These are phyloP conservation scores for Amborella trichopoda DNA, from an alignment of 164 flowering plant genomes.

Conservation along the genomic window DNA sequence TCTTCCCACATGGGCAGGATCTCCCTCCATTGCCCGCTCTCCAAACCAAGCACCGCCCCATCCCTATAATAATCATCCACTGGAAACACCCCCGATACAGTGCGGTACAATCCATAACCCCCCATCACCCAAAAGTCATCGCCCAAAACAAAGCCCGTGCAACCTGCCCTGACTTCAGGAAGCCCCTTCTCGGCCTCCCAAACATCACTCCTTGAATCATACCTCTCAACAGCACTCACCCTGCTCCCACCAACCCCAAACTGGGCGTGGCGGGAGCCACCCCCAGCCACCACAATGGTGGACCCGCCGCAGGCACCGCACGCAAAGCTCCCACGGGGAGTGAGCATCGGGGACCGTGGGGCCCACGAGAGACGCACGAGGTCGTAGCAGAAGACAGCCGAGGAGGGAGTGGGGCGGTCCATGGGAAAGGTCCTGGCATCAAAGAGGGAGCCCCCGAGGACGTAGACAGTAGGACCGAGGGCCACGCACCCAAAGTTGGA, in stretches of 20 bases:
- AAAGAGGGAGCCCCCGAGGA: constrained; percentile 84
- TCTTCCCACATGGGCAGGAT: constrained; percentile 83
- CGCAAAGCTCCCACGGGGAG: constrained; percentile 82
- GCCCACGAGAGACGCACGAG: constrained; percentile 36
- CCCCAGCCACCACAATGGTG: constrained; percentile 73
- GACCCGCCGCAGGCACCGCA: constrained; percentile 19
- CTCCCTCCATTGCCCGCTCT: constrained; percentile 63
- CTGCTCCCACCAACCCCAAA: constrained; percentile 82
- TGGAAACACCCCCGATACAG: constrained; percentile 70
- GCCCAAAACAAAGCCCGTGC: constrained; percentile 64
- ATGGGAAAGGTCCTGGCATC: constrained; percentile 80
- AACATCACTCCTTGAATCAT: constrained; percentile 47
- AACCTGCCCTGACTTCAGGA: constrained; percentile 79
- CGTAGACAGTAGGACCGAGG: constrained; percentile 39
- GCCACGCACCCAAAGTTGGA: constrained; percentile 66
- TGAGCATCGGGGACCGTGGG: constrained; percentile 47
- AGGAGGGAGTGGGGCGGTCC: constrained; percentile 59
- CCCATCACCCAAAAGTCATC: constrained; percentile 98
- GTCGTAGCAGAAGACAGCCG: constrained; percentile 39
- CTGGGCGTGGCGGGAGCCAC: constrained; percentile 76
- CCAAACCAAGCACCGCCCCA: constrained; percentile 66
- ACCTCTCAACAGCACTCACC: constrained; percentile 67
- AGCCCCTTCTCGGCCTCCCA: constrained; percentile 59
- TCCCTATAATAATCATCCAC: constrained; percentile 78
- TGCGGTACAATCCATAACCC: constrained; percentile 82